A percentile compares a stretch with the other conserved stretches of the same genome.
phyloP scores from a whole-genome alignment of 768 basidiomycete species.

The Solioccasus polychromus region DNA sequence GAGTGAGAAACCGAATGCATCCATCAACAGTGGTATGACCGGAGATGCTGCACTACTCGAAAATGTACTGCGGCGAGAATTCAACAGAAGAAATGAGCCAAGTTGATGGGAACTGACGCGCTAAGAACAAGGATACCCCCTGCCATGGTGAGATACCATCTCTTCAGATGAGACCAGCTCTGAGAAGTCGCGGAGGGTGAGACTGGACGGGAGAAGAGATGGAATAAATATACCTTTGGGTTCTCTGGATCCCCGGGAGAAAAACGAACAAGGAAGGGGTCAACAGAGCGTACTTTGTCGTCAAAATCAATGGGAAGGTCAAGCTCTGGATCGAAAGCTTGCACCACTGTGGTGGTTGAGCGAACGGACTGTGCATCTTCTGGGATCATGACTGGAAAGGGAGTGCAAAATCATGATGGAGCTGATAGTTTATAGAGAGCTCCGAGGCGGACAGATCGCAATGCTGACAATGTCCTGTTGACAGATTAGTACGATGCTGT shows the following conservation, averaged over 20 bases:
- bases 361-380: constrained; percentile 14
- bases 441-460: constrained; percentile 1
- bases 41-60: constrained; percentile 59
- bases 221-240: constrained; percentile 39
- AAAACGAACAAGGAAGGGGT: constrained; percentile 33
- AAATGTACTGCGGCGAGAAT: constrained; percentile 45
- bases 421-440: constrained; percentile 19
- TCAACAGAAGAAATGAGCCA: not conserved
- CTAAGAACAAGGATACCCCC: constrained; percentile 52
- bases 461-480: constrained; percentile 14
- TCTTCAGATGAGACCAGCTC: constrained; percentile 47
- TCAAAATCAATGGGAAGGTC: constrained; percentile 1
- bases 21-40: constrained; percentile 41
- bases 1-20: constrained; percentile 46
- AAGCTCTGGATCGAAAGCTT: constrained; percentile 12
- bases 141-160: constrained; percentile 53
- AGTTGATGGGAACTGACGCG: constrained; percentile 37
- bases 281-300: constrained; percentile 14
- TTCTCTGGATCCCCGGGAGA: constrained; percentile 39
- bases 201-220: not conserved
- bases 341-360: constrained; percentile 13
- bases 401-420: not conserved
- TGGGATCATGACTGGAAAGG: constrained; percentile 6
- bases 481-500: constrained; percentile 1
- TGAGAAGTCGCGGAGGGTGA: constrained; percentile 20